phyloP scores from a whole-genome alignment of 768 basidiomycete genomes.

The Termitomyces sp. region DNA sequence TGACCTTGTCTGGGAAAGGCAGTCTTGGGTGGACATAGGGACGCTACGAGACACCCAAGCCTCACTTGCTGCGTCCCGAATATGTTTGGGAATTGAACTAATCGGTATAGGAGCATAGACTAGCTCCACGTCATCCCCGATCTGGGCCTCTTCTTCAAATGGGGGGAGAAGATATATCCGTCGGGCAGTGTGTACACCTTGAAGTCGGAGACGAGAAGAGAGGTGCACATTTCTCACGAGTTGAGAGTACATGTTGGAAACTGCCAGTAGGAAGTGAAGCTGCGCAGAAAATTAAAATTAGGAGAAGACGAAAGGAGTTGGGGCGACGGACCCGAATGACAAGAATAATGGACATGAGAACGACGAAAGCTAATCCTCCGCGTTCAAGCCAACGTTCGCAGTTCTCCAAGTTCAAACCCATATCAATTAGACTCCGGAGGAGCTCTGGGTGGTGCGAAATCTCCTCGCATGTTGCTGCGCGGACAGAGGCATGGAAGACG shows the following conservation, averaged over 20 bases:
- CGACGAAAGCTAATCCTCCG: conserved; percentile 54
- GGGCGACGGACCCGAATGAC: conserved; percentile 55
- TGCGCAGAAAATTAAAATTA: conserved; percentile 19
- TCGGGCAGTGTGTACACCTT: conserved; percentile 32
- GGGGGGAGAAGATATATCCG: conserved; percentile 61
- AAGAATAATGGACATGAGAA: conserved; percentile 54
- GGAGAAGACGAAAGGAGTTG: conserved; percentile 4
- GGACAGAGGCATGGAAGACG: conserved; percentile 49
- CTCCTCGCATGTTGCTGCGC: conserved; percentile 67
- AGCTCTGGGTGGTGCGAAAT: conserved; percentile 72
- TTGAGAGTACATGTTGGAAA: conserved; percentile 60
- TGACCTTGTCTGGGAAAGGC: conserved; percentile 16
- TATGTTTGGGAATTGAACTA: conserved; percentile 43
- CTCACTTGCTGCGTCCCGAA: conserved; percentile 54
- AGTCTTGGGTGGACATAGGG: conserved; percentile 10
- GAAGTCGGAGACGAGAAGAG: conserved; percentile 16
- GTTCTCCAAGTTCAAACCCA: conserved; percentile 73
- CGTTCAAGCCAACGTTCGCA: conserved; percentile 78
- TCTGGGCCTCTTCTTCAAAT: conserved; percentile 9
- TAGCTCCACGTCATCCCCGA: conserved; percentile 26
- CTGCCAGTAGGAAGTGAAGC: conserved; percentile 74
- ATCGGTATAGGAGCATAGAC: conserved; percentile 74
- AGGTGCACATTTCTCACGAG: conserved; percentile 33
- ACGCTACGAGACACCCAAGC: conserved; percentile 53
- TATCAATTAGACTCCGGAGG: conserved; percentile 61